A percentile compares a stretch with the other conserved stretches of the same genome.
Conservation (phyloP, 139 green algal genomes). For the Chlorella sp. region DNA sequence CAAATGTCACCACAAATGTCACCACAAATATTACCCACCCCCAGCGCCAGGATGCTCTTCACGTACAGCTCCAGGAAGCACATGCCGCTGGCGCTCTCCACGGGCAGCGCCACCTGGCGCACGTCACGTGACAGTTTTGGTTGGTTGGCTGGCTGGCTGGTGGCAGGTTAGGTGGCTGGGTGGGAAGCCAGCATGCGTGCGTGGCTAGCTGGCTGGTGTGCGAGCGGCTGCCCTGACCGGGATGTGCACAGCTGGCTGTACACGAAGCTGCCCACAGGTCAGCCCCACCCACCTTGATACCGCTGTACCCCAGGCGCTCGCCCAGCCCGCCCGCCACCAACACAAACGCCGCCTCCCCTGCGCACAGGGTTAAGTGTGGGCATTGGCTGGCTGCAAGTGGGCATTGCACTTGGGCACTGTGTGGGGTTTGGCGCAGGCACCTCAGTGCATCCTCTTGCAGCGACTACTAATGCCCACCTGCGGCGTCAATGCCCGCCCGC, state of each 20-base stretch:
- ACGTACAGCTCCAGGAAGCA: slow-evolving; percentile 96
- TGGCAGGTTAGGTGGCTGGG: background rate
- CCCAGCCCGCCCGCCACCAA: slow-evolving; percentile 97
- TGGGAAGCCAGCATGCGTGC: no score
- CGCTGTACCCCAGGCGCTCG: slow-evolving; percentile 93
- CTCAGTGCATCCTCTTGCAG: no score
- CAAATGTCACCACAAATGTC: no score
- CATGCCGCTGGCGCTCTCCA: slow-evolving; percentile 73
- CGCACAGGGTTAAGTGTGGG: no score
- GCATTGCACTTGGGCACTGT: no score
- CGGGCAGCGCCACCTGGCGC: slow-evolving; percentile 90
- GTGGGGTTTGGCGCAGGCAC: no score
- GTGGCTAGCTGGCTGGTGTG: no score
- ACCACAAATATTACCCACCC: no score
- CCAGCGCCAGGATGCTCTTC: slow-evolving; percentile 89
- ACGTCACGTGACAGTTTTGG: slow-evolving; percentile 75
- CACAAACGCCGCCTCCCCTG: slow-evolving; percentile 82
- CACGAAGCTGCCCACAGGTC: background rate
- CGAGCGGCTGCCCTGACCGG: no score
- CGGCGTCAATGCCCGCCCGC: slow-evolving; percentile 32
- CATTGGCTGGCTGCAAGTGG: no score
- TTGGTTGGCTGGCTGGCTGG: background rate
- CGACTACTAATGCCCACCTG: no score
- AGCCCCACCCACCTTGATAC: slow-evolving; percentile 78
- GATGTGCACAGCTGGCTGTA: no score